Conservation (phyloP, 2,329 filamentous ascomycete genomes). For the Basipetospora sp. region DNA sequence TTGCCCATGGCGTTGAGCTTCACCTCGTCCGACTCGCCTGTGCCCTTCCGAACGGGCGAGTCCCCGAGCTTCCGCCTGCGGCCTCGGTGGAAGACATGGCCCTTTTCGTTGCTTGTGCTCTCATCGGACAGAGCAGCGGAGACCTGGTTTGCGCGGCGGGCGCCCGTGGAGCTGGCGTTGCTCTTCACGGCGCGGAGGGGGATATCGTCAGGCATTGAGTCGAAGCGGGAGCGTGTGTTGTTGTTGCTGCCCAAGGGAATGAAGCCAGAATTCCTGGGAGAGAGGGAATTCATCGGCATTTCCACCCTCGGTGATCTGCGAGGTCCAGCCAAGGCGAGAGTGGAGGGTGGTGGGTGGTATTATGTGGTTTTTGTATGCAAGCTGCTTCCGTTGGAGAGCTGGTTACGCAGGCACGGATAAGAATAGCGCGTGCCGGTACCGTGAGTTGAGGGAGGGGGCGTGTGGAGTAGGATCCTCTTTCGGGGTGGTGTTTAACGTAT, state of each 20-base stretch:
- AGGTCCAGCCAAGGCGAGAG: not conserved
- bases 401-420: no score
- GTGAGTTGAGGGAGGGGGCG: no score
- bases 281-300: slow-evolving; percentile 12
- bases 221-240: slow-evolving; percentile 12
- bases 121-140: slow-evolving; percentile 15
- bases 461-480: no score
- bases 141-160: slow-evolving; percentile 30
- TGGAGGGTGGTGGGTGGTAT: not conserved
- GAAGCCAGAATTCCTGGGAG: slow-evolving; percentile 29
- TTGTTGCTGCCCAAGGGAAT: slow-evolving; percentile 23
- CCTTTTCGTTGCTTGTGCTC: slow-evolving; percentile 27
- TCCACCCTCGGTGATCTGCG: no score
- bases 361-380: no score
- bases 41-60: slow-evolving; percentile 26
- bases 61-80: slow-evolving; percentile 30
- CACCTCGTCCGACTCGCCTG: slow-evolving; percentile 34
- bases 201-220: slow-evolving; percentile 29
- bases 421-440: no score
- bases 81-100: slow-evolving; percentile 27
- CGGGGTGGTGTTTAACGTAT: no score
- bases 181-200: slow-evolving; percentile 42
- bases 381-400: no score
- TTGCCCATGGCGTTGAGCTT: slow-evolving; percentile 51
- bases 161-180: slow-evolving; percentile 38